Percentiles rank a stretch among this genome's conserved stretches.
These are phyloP conservation scores for Macadamia tetraphylla DNA, from an alignment of 164 flowering plant genomes.

Conservation along the genomic window DNA sequence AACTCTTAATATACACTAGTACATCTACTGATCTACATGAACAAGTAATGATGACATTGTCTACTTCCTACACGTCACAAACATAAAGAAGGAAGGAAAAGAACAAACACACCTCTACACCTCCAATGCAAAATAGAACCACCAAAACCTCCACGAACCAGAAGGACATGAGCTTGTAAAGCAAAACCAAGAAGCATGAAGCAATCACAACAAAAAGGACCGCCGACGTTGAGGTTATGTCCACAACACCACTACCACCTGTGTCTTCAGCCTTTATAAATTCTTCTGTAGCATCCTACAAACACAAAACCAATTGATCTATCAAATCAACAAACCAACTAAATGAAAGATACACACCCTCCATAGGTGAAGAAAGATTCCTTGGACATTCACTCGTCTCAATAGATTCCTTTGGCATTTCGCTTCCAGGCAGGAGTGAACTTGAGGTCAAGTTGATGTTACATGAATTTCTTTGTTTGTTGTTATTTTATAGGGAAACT, in stretches of 20 bases:
- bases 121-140: conserved; percentile 96
- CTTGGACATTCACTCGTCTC: background rate
- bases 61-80: background rate
- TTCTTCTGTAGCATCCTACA: conserved; percentile 82
- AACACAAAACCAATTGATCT: conserved; percentile 6
- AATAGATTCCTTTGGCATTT: no score
- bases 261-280: conserved; percentile 26
- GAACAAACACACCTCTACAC: conserved; percentile 68
- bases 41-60: background rate
- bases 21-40: background rate
- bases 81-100: background rate
- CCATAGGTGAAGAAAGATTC: background rate
- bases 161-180: conserved; percentile 89
- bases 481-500: no score
- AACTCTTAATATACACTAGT: background rate
- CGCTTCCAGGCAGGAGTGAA: no score
- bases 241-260: conserved; percentile 58
- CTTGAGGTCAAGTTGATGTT: no score
- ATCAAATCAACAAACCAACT: background rate
- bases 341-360: background rate
- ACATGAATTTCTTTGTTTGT: no score
- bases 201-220: conserved; percentile 80
- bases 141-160: conserved; percentile 92
- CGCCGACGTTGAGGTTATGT: conserved; percentile 78
- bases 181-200: conserved; percentile 82